Conservation (phyloP, 2,329 filamentous ascomycete genomes). For the Phialocephala subalpina region DNA sequence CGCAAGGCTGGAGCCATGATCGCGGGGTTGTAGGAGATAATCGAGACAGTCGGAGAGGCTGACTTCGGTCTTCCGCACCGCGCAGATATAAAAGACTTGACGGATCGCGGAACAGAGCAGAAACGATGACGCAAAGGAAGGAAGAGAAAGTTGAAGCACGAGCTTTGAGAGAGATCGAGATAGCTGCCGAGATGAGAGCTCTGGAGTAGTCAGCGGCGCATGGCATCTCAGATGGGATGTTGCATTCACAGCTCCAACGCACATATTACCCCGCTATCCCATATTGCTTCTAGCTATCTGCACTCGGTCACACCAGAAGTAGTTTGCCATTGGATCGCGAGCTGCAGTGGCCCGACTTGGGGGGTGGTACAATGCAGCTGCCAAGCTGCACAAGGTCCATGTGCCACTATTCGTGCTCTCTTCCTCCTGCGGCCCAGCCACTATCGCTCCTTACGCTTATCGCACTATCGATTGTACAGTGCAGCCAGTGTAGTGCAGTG, state of each 20-base stretch:
- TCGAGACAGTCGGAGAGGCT: background rate
- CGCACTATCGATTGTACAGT: slow-evolving; percentile 1
- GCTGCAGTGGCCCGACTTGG: background rate
- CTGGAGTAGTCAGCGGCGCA: slow-evolving; percentile 1
- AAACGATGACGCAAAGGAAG: slow-evolving; percentile 5
- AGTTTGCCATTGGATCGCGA: slow-evolving; percentile 7
- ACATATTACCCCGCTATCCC: slow-evolving; percentile 7
- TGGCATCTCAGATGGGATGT: background rate
- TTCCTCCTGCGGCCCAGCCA: background rate
- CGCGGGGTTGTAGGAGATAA: background rate
- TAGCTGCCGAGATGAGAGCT: background rate
- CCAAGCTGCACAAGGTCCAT: slow-evolving; percentile 7
- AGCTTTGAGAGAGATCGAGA: slow-evolving; percentile 8
- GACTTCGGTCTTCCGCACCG: slow-evolving; percentile 1
- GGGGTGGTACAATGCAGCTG: background rate
- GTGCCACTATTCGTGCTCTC: slow-evolving; percentile 1
- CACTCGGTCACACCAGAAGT: slow-evolving; percentile 17
- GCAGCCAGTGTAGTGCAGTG: background rate
- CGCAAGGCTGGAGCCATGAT: slow-evolving; percentile 17
- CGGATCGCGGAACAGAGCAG: background rate
- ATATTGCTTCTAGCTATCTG: slow-evolving; percentile 10
- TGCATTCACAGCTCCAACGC: background rate
- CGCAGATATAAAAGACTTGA: background rate
- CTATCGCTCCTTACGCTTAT: background rate
- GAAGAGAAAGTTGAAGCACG: slow-evolving; percentile 7